Percentiles rank a stretch among this genome's conserved stretches.
phyloP scores from a whole-genome alignment of 2,329 filamentous ascomycete species.

The Aureobasidium sp. region DNA sequence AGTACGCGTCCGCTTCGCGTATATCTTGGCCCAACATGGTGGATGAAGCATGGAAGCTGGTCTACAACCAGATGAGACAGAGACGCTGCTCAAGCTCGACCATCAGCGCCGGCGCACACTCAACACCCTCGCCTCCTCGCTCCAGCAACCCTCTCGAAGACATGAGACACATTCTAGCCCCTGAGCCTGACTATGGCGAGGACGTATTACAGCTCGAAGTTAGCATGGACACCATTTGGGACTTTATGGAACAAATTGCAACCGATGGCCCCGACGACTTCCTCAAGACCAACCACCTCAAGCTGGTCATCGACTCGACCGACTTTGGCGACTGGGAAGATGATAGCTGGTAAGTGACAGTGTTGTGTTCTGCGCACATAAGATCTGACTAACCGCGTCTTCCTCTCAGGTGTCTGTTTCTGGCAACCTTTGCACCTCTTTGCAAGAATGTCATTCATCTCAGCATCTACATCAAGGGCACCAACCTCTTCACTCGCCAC shows the following conservation, averaged over 20 bases:
- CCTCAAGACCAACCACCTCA: neutral
- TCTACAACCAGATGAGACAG: neutral
- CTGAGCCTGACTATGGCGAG: neutral
- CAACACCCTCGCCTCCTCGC: neutral
- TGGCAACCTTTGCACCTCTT: neutral
- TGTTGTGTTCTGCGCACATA: neutral
- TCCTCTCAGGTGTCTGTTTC: neutral
- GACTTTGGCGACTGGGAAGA: slow-evolving; percentile 11
- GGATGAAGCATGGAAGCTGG: neutral
- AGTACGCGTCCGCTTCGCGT: neutral
- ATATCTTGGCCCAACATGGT: neutral
- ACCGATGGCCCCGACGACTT: neutral
- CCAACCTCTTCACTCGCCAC: slow-evolving; percentile 6
- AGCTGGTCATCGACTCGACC: slow-evolving; percentile 6
- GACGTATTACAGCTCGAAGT: neutral
- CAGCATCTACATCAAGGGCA: slow-evolving; percentile 5
- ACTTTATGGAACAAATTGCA: neutral
- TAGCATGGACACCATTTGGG: neutral
- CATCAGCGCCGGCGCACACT: neutral
- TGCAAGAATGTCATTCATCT: slow-evolving; percentile 3
- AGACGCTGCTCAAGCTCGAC: neutral
- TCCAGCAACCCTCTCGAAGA: neutral
- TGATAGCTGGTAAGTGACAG: neutral
- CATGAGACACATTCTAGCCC: neutral
- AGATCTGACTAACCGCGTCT: neutral